Conservation (phyloP, 2,329 filamentous ascomycete genomes). For the Botrytis medusae region DNA sequence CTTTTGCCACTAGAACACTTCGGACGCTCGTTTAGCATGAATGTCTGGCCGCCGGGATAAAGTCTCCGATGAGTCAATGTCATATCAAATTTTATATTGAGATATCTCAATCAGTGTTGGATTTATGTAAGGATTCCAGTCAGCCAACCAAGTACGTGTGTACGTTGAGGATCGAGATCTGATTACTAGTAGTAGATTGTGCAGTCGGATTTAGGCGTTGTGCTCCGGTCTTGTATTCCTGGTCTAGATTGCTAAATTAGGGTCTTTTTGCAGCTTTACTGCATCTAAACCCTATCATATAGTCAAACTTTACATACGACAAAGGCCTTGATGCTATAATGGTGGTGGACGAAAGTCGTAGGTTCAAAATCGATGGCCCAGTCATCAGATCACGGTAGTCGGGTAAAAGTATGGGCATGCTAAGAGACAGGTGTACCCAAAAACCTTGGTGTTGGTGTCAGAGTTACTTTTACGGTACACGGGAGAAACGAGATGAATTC, state of each 20-base stretch:
- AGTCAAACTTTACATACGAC: conserved; percentile 1
- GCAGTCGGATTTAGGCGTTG: not conserved
- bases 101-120: not conserved
- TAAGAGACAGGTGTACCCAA: not conserved
- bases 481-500: not conserved
- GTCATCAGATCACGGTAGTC: not conserved
- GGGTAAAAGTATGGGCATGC: not conserved
- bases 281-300: conserved; percentile 11
- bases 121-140: not conserved
- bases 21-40: not conserved
- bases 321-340: not conserved
- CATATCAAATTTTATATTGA: not conserved
- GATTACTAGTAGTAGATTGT: not conserved
- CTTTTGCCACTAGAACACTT: not conserved
- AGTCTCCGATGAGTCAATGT: not conserved
- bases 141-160: not conserved
- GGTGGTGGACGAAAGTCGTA: not conserved
- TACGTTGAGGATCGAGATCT: not conserved
- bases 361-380: not conserved
- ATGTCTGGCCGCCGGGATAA: not conserved
- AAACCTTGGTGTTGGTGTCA: not conserved
- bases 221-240: not conserved
- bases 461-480: not conserved
- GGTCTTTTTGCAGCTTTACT: conserved; percentile 1
- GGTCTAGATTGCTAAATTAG: conserved; percentile 8